A percentile compares a stretch with the other conserved stretches of the same genome.
Conservation (phyloP, 2,329 filamentous ascomycete genomes). For the Aspergillus sp. region DNA sequence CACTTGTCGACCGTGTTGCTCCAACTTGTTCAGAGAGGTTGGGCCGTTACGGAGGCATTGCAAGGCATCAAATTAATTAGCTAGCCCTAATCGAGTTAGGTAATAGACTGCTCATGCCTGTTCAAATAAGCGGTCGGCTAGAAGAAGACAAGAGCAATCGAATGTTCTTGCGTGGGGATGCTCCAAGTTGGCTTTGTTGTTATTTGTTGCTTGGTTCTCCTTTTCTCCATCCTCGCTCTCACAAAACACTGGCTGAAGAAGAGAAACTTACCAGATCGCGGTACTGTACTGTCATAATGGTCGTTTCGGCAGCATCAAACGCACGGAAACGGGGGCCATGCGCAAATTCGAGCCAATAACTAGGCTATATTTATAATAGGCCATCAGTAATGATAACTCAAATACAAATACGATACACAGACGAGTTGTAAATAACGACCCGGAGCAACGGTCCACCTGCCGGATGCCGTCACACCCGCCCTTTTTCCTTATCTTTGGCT, state of each 20-base stretch:
- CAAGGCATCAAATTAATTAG: not conserved
- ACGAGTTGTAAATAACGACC: not conserved
- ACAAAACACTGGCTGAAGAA: not conserved
- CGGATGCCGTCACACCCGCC: conserved; percentile 11
- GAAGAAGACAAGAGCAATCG: not conserved
- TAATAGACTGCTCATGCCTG: not conserved
- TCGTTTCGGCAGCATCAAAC: too few relatives aligned
- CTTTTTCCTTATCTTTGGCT: conserved; percentile 7
- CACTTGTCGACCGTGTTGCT: too few relatives aligned
- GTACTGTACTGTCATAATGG: not conserved
- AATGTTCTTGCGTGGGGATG: conserved; percentile 2
- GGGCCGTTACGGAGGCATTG: not conserved
- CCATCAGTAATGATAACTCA: not conserved
- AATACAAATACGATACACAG: not conserved
- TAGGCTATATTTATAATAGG: too few relatives aligned
- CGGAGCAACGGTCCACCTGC: conserved; percentile 4
- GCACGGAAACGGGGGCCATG: not conserved
- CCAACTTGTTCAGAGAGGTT: not conserved
- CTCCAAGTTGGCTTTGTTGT: not conserved
- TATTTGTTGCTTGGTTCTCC: not conserved
- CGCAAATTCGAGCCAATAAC: not conserved
- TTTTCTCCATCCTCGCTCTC: not conserved
- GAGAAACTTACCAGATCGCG: not conserved
- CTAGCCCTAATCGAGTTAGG: not conserved
- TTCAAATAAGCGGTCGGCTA: not conserved